These are phyloP conservation scores for Diplosphaera chodatii DNA, from an alignment of 139 green algal species.

Conservation along the genomic window DNA sequence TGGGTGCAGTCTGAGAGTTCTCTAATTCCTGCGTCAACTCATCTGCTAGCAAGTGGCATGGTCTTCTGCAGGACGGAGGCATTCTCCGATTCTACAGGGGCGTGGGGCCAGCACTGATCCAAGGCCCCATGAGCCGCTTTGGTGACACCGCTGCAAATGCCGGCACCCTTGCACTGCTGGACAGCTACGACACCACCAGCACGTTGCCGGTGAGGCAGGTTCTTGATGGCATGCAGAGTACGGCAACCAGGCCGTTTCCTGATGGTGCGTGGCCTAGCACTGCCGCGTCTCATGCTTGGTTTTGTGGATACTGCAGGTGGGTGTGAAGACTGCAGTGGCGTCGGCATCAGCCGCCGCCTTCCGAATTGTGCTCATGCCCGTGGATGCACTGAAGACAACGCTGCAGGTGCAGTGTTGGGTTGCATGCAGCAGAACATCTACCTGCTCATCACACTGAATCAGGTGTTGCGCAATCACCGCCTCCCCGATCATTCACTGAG, in stretches of 20 bases:
- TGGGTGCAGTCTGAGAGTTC: too few relatives aligned
- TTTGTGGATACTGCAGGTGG: conserved; percentile 68
- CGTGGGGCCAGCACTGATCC: conserved; percentile 70
- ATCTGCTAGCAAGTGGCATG: too few relatives aligned
- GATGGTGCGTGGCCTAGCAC: too few relatives aligned
- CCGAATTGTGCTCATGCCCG: conserved; percentile 87
- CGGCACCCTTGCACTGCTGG: conserved; percentile 71
- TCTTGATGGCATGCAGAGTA: too few relatives aligned
- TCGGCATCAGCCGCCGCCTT: conserved; percentile 61
- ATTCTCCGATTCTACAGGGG: conserved; percentile 89
- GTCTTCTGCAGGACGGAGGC: conserved; percentile 71
- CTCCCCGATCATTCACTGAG: too few relatives aligned
- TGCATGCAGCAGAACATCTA: too few relatives aligned
- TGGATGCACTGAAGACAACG: conserved; percentile 91
- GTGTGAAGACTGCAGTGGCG: conserved; percentile 72
- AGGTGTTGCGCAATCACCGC: too few relatives aligned
- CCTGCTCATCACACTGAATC: too few relatives aligned
- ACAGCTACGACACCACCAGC: conserved; percentile 52
- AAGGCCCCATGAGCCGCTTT: conserved; percentile 84
- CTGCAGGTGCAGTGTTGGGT: too few relatives aligned
- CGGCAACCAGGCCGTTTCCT: too few relatives aligned
- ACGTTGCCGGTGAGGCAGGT: not conserved
- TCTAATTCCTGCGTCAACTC: too few relatives aligned
- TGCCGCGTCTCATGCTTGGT: too few relatives aligned
- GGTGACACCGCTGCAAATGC: conserved; percentile 93